These are phyloP conservation scores for Hypoxylon crocopeplum DNA, from an alignment of 495 filamentous ascomycete species.

Conservation along the genomic window DNA sequence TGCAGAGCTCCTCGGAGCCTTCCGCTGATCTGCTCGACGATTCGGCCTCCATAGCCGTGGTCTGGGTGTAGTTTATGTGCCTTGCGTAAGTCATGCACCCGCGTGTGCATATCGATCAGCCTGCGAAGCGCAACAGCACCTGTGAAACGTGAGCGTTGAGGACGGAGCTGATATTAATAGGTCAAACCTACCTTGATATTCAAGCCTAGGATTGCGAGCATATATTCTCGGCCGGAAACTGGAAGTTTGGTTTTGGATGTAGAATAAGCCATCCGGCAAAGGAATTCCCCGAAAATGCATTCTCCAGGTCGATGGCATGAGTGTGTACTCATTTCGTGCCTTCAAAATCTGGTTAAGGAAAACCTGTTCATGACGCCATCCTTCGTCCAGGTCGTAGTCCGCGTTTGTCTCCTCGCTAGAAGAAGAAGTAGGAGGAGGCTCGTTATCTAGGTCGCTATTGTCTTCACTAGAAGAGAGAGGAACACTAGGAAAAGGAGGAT, in stretches of 20 bases:
- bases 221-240: conserved; percentile 38
- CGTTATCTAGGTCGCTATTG: too few relatives aligned
- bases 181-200: conserved; percentile 37
- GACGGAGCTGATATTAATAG: too few relatives aligned
- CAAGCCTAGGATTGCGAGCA: conserved; percentile 25
- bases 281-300: conserved; percentile 43
- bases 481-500: too few relatives aligned
- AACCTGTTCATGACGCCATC: conserved; percentile 37
- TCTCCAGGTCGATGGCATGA: conserved; percentile 41
- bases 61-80: background rate
- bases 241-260: conserved; percentile 19
- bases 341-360: conserved; percentile 35
- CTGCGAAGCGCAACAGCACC: conserved; percentile 34
- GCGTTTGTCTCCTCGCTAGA: background rate
- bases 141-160: conserved; percentile 19
- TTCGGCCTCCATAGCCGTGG: conserved; percentile 1
- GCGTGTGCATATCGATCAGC: conserved; percentile 34
- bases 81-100: conserved; percentile 35
- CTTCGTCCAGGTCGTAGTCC: conserved; percentile 14
- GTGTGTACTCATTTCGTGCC: conserved; percentile 34
- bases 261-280: conserved; percentile 37
- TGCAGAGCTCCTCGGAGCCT: conserved; percentile 18
- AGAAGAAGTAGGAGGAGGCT: too few relatives aligned
- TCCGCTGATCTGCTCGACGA: conserved; percentile 15
- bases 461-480: too few relatives aligned